These are phyloP conservation scores for Brassica carinata DNA, from an alignment of 345 rosid genomes.

Conservation along the genomic window DNA sequence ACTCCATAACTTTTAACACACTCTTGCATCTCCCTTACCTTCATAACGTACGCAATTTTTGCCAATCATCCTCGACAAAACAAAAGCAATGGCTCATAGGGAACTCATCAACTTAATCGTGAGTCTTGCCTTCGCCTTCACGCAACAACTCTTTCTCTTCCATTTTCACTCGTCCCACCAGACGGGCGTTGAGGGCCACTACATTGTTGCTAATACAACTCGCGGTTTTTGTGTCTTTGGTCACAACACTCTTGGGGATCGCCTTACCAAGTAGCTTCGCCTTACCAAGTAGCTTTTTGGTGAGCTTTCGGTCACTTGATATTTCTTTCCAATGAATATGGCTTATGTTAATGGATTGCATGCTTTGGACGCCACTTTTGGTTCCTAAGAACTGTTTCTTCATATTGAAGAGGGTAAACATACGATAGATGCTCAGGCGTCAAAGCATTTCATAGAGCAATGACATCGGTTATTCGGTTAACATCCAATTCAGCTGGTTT, in stretches of 20 bases:
- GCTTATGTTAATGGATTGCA: conserved; percentile 68
- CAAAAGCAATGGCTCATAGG: conserved; percentile 38
- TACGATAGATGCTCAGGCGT: conserved; percentile 60
- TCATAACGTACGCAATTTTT: conserved; percentile 61
- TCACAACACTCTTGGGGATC: conserved; percentile 67
- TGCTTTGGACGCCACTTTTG: conserved; percentile 71
- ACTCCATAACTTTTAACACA: conserved; percentile 87
- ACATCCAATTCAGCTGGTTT: conserved; percentile 69
- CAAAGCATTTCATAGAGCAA: conserved; percentile 64
- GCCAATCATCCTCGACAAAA: conserved; percentile 58
- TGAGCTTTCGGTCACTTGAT: conserved; percentile 69
- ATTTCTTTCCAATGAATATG: conserved; percentile 73
- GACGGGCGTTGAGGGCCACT: conserved; percentile 80
- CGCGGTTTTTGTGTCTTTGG: conserved; percentile 13
- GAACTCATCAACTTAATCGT: conserved; percentile 55
- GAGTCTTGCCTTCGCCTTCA: conserved; percentile 68
- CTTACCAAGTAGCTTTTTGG: conserved; percentile 59
- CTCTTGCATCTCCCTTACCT: conserved; percentile 64
- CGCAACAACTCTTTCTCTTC: conserved; percentile 35
- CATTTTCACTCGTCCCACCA: conserved; percentile 81
- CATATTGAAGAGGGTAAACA: conserved; percentile 64
- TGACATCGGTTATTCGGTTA: conserved; percentile 72
- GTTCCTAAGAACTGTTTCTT: conserved; percentile 67
- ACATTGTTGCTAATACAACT: conserved; percentile 63
- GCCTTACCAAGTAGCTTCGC: conserved; percentile 61